Evolutionary conservation across 2,329 filamentous ascomycete genomes (phyloP).

Genomic region (Pyrenochaeta sp.): DNA sequence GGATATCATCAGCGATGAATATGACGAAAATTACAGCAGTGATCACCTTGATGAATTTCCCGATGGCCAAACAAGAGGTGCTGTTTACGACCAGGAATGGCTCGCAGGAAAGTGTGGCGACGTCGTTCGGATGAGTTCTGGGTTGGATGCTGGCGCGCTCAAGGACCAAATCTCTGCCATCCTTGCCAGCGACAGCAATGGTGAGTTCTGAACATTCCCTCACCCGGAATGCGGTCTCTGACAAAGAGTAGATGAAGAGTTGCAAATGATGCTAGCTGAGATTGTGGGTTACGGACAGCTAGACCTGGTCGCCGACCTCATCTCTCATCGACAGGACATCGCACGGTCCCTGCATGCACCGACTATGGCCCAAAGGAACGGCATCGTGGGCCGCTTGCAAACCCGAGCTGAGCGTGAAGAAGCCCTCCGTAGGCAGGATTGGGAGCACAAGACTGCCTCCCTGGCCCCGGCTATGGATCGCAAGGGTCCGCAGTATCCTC

Average conservation of each 20-base stretch:
- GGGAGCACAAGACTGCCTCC: constrained; percentile 79
- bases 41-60: constrained; percentile 68
- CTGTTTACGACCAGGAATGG: constrained; percentile 71
- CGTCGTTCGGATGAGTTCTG: constrained; percentile 72
- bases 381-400: constrained; percentile 67
- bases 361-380: constrained; percentile 51
- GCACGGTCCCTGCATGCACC: constrained; percentile 39
- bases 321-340: constrained; percentile 77
- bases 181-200: constrained; percentile 69
- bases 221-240: background rate
- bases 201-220: constrained; percentile 20
- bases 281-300: constrained; percentile 92
- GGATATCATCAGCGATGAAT: constrained; percentile 85
- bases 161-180: constrained; percentile 79
- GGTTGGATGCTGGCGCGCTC: constrained; percentile 74
- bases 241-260: constrained; percentile 71
- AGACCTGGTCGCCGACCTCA: constrained; percentile 91
- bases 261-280: constrained; percentile 91
- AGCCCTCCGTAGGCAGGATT: constrained; percentile 76
- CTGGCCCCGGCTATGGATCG: constrained; percentile 76
- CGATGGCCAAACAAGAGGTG: constrained; percentile 33
- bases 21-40: constrained; percentile 71
- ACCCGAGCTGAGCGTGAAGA: constrained; percentile 81
- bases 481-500: constrained; percentile 81
- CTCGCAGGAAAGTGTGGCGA: constrained; percentile 71